A percentile compares a stretch with the other conserved stretches of the same genome.
phyloP scores from a whole-genome alignment of 1,284 basidiomycete species.

The Apiotrichum akiyoshidainum region DNA sequence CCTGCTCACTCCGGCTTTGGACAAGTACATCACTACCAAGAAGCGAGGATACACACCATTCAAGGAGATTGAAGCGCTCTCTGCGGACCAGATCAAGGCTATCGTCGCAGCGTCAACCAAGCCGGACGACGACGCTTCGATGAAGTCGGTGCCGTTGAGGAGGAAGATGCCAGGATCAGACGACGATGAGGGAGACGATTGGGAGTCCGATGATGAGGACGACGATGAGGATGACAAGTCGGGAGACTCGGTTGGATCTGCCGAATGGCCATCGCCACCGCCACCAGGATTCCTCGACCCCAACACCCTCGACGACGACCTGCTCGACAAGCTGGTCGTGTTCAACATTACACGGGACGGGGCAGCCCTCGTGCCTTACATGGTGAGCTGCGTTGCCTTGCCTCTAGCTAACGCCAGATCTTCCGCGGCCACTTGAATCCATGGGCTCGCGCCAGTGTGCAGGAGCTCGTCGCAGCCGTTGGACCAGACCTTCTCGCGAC shows the following conservation, averaged over 20 bases:
- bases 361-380: conserved; percentile 10
- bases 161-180: background rate
- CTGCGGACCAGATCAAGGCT: background rate
- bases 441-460: background rate
- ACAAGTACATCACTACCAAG: conserved; percentile 62
- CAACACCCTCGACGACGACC: conserved; percentile 10
- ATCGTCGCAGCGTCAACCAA: background rate
- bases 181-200: conserved; percentile 5
- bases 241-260: conserved; percentile 18
- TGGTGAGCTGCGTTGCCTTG: background rate
- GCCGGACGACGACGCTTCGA: background rate
- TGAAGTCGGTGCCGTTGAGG: background rate
- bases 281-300: conserved; percentile 45
- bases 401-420: conserved; percentile 1
- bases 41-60: conserved; percentile 48
- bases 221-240: conserved; percentile 18
- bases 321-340: conserved; percentile 33
- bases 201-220: conserved; percentile 1
- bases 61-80: conserved; percentile 17
- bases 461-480: conserved; percentile 16
- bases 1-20: conserved; percentile 62
- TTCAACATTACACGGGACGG: conserved; percentile 16
- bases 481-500: conserved; percentile 15
- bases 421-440: conserved; percentile 7
- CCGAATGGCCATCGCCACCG: conserved; percentile 32